phyloP scores from a whole-genome alignment of 2,329 filamentous ascomycete species.

The Curvularia verruculosa region DNA sequence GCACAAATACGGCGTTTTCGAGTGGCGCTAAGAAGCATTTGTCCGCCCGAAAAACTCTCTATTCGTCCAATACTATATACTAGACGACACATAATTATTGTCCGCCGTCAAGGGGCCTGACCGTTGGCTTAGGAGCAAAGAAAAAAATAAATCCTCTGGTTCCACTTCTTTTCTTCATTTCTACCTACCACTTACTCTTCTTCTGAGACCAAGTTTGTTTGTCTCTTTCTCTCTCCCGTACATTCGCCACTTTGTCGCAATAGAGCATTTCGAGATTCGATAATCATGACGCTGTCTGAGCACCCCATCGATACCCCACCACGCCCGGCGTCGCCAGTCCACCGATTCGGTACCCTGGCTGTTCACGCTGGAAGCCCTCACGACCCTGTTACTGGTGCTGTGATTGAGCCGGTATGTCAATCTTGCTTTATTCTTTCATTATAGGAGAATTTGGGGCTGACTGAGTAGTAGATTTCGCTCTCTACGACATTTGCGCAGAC shows the following conservation, averaged over 20 bases:
- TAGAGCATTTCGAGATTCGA: constrained; percentile 7
- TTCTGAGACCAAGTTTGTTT: not conserved
- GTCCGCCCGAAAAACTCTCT: constrained; percentile 17
- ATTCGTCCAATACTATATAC: not conserved
- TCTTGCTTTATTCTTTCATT: constrained; percentile 7
- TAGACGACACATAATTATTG: not conserved
- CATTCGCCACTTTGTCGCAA: not conserved
- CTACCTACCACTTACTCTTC: not conserved
- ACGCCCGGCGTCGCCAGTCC: constrained; percentile 72
- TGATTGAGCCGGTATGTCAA: constrained; percentile 77
- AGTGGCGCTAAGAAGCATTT: constrained; percentile 12
- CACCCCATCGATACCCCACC: constrained; percentile 74
- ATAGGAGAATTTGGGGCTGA: constrained; percentile 7
- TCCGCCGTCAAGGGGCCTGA: not conserved
- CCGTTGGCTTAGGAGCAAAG: not conserved
- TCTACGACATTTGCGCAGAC: constrained; percentile 97
- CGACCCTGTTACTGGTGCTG: constrained; percentile 89
- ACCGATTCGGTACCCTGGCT: constrained; percentile 88
- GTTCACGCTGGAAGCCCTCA: constrained; percentile 93
- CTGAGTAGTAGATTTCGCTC: constrained; percentile 72
- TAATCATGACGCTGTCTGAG: constrained; percentile 50
- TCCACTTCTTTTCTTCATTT: not conserved
- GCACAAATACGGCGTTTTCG: not conserved
- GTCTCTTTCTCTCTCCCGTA: too few relatives aligned
- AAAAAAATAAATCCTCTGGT: not conserved